phyloP scores from a whole-genome alignment of 2,329 filamentous ascomycete species.

The Thermothelomyces thermophilus region DNA sequence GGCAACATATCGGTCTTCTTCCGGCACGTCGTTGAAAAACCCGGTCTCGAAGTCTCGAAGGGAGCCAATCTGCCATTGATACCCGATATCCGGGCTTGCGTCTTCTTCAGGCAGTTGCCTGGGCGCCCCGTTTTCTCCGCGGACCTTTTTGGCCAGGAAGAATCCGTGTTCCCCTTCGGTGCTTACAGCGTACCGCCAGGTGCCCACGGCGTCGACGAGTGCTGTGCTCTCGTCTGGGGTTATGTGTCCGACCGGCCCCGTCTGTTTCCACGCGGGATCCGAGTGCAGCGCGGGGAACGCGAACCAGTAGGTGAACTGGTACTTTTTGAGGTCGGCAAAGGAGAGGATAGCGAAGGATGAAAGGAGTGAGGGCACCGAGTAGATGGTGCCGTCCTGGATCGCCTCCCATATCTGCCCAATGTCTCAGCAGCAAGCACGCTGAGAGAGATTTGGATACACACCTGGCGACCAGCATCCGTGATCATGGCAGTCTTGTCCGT shows the following conservation, averaged over 20 bases:
- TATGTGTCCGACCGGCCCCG: conserved; percentile 49
- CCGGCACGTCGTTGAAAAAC: conserved; percentile 69
- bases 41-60: conserved; percentile 75
- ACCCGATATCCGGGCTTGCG: conserved; percentile 50
- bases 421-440: conserved; percentile 26
- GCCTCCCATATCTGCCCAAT: conserved; percentile 83
- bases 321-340: conserved; percentile 94
- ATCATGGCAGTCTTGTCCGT: conserved; percentile 74
- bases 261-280: conserved; percentile 70
- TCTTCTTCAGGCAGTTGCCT: conserved; percentile 42
- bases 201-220: conserved; percentile 76
- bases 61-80: conserved; percentile 69
- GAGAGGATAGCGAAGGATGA: conserved; percentile 84
- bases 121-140: conserved; percentile 32
- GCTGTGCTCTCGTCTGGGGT: conserved; percentile 64
- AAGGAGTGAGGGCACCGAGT: conserved; percentile 85
- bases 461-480: conserved; percentile 70
- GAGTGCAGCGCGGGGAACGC: conserved; percentile 91
- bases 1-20: conserved; percentile 73
- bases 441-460: conserved; percentile 34
- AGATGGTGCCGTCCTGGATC: conserved; percentile 93
- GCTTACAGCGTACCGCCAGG: conserved; percentile 80
- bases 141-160: conserved; percentile 80
- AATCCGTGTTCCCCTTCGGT: conserved; percentile 76
- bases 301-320: conserved; percentile 97